Evolutionary conservation across 495 filamentous ascomycete species (phyloP).

Genomic region (Glutinoglossum americanum): DNA sequence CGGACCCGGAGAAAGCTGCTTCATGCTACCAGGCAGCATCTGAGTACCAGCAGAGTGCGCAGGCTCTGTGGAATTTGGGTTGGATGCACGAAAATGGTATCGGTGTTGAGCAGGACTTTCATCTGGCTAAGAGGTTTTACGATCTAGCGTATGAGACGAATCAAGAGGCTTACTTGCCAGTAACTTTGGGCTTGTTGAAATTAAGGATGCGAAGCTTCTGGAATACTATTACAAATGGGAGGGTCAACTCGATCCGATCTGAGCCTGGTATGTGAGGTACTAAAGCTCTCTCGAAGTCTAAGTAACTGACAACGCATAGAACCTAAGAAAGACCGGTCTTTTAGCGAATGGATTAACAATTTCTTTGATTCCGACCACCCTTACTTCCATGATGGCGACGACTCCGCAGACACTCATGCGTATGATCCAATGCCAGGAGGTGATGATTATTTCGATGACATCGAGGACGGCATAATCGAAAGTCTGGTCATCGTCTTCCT

Average conservation of each 20-base stretch:
- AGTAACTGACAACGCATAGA: conserved; percentile 14
- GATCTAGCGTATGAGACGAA: conserved; percentile 83
- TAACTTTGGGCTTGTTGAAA: conserved; percentile 72
- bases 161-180: conserved; percentile 82
- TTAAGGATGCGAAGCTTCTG: conserved; percentile 67
- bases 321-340: conserved; percentile 45
- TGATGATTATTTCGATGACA: conserved; percentile 46
- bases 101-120: conserved; percentile 85
- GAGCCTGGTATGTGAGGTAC: conserved; percentile 45
- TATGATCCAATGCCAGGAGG: conserved; percentile 12
- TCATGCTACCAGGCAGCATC: conserved; percentile 82
- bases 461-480: conserved; percentile 63
- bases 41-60: conserved; percentile 64
- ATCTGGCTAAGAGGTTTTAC: conserved; percentile 90
- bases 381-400: conserved; percentile 28
- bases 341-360: conserved; percentile 63
- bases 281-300: background rate
- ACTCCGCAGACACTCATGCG: conserved; percentile 9
- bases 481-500: conserved; percentile 64
- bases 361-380: conserved; percentile 58
- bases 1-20: conserved; percentile 71
- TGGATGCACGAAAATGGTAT: conserved; percentile 99
- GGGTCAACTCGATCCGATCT: conserved; percentile 73
- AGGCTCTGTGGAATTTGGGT: conserved; percentile 90
- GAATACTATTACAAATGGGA: conserved; percentile 79